Conservation (phyloP, 768 basidiomycete species). For the Termitomyces bulborhizus region DNA sequence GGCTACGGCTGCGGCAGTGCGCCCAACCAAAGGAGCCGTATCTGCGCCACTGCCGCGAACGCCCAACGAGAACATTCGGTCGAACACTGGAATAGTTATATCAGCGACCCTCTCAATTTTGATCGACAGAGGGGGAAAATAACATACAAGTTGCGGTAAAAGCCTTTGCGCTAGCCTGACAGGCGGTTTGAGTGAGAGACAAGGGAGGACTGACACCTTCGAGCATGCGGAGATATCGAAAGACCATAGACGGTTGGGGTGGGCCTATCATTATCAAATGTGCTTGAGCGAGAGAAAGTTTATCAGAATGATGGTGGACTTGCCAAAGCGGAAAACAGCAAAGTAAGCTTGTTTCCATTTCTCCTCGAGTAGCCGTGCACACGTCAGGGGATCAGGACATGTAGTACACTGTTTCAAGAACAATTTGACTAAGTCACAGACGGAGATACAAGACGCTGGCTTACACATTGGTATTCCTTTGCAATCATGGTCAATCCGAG, state of each 20-base stretch:
- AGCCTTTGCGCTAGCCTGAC: constrained; percentile 84
- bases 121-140: not conserved
- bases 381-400: constrained; percentile 74
- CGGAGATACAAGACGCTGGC: constrained; percentile 13
- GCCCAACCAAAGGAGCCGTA: constrained; percentile 50
- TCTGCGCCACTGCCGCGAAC: constrained; percentile 73
- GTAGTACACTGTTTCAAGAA: constrained; percentile 54
- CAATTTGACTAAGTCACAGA: not conserved
- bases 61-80: constrained; percentile 85
- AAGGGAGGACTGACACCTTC: constrained; percentile 90
- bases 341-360: constrained; percentile 91
- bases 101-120: not conserved
- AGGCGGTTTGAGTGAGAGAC: constrained; percentile 77
- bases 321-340: constrained; percentile 82
- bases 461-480: constrained; percentile 94
- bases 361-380: constrained; percentile 84
- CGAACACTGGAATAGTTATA: constrained; percentile 55
- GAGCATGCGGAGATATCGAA: constrained; percentile 83
- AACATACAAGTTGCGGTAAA: constrained; percentile 78
- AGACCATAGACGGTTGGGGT: constrained; percentile 88
- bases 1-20: constrained; percentile 59
- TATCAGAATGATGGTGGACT: constrained; percentile 7
- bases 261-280: constrained; percentile 42
- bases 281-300: not conserved
- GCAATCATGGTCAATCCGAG: constrained; percentile 79